Percentiles rank a stretch among this genome's conserved stretches.
phyloP scores from a whole-genome alignment of 345 rosid species.

The Citrus glauca region DNA sequence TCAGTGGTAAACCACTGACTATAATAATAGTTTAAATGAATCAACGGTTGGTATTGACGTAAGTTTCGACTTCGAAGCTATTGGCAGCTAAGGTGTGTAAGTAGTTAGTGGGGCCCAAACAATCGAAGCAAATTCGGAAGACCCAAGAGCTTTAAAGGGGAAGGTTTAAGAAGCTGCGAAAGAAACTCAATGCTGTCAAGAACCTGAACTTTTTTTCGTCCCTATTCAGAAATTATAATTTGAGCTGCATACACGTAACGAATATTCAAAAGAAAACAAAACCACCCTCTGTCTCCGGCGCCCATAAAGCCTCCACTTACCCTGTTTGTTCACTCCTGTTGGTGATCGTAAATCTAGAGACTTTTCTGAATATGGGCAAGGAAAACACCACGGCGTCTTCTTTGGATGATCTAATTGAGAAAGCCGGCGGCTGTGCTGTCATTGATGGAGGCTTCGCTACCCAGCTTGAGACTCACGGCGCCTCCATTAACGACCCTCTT shows the following conservation, averaged over 20 bases:
- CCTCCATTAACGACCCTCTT: slow-evolving; percentile 77
- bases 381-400: slow-evolving; percentile 13
- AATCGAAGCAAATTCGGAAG: not conserved
- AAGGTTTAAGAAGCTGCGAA: not conserved
- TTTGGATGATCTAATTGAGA: slow-evolving; percentile 62
- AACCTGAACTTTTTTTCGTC: not conserved
- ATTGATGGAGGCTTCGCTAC: slow-evolving; percentile 95
- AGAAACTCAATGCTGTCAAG: not conserved
- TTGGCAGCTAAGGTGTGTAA: not conserved
- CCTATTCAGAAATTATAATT: not conserved
- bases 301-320: not conserved
- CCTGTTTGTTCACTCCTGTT: not conserved
- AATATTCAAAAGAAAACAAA: not conserved
- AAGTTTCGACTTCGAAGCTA: not conserved
- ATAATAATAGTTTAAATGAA: not conserved
- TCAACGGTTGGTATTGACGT: not conserved
- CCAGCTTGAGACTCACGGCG: slow-evolving; percentile 86
- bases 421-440: slow-evolving; percentile 87
- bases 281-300: not conserved
- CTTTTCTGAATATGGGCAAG: not conserved
- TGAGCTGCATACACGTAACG: not conserved
- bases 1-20: no score
- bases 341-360: not conserved
- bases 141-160: no score
- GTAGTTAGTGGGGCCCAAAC: not conserved